phyloP scores from a whole-genome alignment of 176 grass and related monocot genomes.

The Phragmites australis region DNA sequence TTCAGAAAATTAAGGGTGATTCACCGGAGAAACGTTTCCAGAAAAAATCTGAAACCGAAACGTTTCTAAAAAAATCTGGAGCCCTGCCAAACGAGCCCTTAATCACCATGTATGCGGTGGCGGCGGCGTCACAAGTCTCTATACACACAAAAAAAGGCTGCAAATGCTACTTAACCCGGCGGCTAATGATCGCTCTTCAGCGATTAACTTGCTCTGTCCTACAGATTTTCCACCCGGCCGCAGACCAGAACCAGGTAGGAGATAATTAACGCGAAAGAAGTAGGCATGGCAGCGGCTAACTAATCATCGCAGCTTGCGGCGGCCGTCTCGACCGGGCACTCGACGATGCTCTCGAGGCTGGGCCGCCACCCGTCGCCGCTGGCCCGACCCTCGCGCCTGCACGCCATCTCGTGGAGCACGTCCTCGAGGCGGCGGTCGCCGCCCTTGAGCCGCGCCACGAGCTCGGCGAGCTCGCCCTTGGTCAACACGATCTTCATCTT shows the following conservation, averaged over 20 bases:
- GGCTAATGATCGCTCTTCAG: not conserved
- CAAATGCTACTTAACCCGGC: too few species aligned
- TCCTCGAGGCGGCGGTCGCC: constrained; percentile 57
- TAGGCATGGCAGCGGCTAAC: not conserved
- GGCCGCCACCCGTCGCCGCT: constrained; percentile 50
- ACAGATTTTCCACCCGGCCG: not conserved
- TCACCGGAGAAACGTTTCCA: too few species aligned
- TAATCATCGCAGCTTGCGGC: not conserved
- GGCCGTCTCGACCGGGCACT: constrained; percentile 44
- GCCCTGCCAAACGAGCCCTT: too few species aligned
- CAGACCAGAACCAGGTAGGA: not conserved
- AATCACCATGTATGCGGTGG: too few species aligned
- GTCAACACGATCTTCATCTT: constrained; percentile 79
- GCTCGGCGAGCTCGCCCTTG: constrained; percentile 73
- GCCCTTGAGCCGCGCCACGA: constrained; percentile 61
- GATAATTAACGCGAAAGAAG: not conserved
- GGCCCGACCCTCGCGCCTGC: constrained; percentile 19
- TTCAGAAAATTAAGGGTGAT: too few species aligned
- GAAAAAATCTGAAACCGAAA: too few species aligned
- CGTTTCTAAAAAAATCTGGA: too few species aligned
- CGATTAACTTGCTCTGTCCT: not conserved
- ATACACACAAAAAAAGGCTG: too few species aligned
- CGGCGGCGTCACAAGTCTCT: too few species aligned
- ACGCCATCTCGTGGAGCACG: constrained; percentile 59
- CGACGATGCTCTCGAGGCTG: constrained; percentile 66